Evolutionary conservation across 139 green algal species (phyloP).

Genomic region (Chlorella sp.): DNA sequence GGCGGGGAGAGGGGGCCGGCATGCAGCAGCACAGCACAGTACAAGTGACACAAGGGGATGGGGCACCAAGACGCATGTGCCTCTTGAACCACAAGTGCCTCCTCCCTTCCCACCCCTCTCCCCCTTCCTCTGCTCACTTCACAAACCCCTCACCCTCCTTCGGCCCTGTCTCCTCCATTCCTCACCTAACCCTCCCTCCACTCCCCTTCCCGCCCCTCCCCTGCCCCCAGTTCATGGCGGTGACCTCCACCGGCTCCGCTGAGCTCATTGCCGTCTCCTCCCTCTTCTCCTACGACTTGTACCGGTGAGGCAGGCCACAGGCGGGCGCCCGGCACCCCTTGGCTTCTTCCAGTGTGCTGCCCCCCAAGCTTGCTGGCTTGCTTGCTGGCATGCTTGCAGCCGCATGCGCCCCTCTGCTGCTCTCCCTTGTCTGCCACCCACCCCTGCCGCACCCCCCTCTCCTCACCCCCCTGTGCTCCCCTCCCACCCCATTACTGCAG

Average conservation of each 20-base stretch:
- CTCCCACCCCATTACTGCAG: background rate
- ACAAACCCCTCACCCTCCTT: no score
- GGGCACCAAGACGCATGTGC: no score
- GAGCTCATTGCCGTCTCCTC: conserved; percentile 92
- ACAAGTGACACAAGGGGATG: no score
- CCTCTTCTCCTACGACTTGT: conserved; percentile 86
- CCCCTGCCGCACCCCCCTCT: conserved; percentile 52
- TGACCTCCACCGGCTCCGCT: conserved; percentile 86
- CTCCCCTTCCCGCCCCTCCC: background rate
- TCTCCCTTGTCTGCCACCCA: background rate
- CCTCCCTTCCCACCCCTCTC: no score
- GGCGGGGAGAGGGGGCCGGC: no score
- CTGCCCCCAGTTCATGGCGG: conserved; percentile 77
- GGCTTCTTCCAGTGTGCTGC: no score
- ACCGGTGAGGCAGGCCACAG: conserved; percentile 35
- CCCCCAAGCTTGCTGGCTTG: background rate
- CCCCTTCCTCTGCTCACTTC: no score
- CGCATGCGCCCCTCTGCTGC: background rate
- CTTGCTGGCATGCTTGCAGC: background rate
- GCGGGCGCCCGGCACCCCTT: background rate
- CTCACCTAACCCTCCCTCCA: background rate
- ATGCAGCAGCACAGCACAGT: no score
- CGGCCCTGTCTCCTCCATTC: no score
- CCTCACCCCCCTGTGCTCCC: background rate
- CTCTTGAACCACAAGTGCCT: no score